Conservation (phyloP, 345 rosid species). For the Eucalyptus regnans region DNA sequence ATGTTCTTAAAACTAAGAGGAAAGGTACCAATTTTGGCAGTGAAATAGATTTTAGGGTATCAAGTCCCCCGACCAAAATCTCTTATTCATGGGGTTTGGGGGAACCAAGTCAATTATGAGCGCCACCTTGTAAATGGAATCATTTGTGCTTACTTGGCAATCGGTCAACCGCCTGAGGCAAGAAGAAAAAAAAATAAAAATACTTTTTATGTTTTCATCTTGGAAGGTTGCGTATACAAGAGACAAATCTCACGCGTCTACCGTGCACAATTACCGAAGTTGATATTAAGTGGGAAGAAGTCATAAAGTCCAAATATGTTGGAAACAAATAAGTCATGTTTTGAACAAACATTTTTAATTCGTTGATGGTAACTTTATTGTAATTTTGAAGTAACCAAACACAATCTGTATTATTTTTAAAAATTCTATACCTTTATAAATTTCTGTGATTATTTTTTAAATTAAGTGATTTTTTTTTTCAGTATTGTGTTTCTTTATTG, state of each 20-base stretch:
- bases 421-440: too few species aligned
- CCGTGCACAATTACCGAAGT: neutral
- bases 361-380: neutral
- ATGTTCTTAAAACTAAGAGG: neutral
- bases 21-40: neutral
- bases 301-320: neutral
- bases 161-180: neutral
- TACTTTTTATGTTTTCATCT: too few species aligned
- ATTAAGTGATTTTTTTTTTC: too few species aligned
- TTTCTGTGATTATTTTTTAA: neutral
- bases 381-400: too few species aligned
- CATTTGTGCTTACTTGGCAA: neutral
- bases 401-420: neutral
- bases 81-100: neutral
- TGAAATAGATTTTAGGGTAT: neutral
- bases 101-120: neutral
- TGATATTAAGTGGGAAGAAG: neutral
- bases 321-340: too few species aligned
- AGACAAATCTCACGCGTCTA: neutral
- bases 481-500: neutral
- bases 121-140: neutral
- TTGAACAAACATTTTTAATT: neutral
- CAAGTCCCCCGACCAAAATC: neutral
- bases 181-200: too few species aligned
- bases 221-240: neutral